Base-by-base conservation (phyloP, 768 basidiomycete species). In the Psilocybe subaeruginosa region DNA sequence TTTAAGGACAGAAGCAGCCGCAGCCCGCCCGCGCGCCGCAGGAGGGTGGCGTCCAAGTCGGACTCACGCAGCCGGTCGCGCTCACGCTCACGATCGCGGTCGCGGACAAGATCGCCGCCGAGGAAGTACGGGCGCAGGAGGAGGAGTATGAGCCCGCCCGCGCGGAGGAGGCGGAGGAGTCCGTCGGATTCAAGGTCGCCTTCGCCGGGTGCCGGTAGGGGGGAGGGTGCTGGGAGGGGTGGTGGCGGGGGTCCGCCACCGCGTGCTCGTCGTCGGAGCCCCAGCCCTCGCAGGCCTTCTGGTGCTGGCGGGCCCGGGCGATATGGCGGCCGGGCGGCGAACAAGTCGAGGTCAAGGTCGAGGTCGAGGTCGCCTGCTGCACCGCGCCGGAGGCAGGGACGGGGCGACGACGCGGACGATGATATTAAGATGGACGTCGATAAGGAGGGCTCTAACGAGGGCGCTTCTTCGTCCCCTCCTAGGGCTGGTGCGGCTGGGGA, bases 21-120 rank as follows among this genome's bases (percentile, higher is more conserved):
- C 49, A 87, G 85, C 68, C 89, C 87, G 0, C 85, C 81, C 37
- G 66, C 77, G 19, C 78, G 84, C 7, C 74, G 80, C 30, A 78
- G 81, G 29, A 76, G 80, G 43, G 62, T 80, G 8, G 80, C 80
- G 29, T 76, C 77, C 27, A 46, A 19, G 45, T 46, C 45, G 9
- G 14, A 27, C 11, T 17, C 17, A 8, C 17, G 16, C 6, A 46
- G 6, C 49, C 67, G 70, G 23, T 74, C 76, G 8, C 72, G 65
- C 11, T 76, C 76, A 5, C 70, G 52, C 2, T 76, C 74, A 45
- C 67, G 66, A 23, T 80, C 78, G 46, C 78, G 80, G 5, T 81
- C 81, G 17, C 69, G 79, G 48, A 81, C 81, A n/a, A 68, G 79
- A 45, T 78, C 80, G 37, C 82, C 77, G 9, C 77, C 73, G 35